These are phyloP conservation scores for Podaxis sp. DNA, from an alignment of 768 basidiomycete genomes.

Conservation along the genomic window DNA sequence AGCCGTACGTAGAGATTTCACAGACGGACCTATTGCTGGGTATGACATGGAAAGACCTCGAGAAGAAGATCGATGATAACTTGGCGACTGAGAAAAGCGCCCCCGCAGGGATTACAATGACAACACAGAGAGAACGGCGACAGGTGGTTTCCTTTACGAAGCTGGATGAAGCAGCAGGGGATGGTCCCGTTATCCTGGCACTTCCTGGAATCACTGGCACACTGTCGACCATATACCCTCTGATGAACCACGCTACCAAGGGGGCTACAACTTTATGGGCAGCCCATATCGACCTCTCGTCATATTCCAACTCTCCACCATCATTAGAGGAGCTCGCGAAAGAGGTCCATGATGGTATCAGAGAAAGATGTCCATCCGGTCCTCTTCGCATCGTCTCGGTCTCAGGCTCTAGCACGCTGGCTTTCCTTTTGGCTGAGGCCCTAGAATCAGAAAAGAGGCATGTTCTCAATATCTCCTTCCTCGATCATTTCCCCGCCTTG, in stretches of 20 bases:
- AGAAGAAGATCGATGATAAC: not conserved
- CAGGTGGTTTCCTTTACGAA: slow-evolving; percentile 2
- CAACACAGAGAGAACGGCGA: not conserved
- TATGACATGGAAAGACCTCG: slow-evolving; percentile 1
- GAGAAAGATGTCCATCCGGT: too few species aligned
- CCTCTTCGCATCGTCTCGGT: not conserved
- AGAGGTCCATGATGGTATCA: too few species aligned
- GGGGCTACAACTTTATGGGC: not conserved
- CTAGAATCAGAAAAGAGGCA: not conserved
- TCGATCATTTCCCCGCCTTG: slow-evolving; percentile 9
- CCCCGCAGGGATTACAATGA: not conserved
- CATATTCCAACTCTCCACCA: not conserved
- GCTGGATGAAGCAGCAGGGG: not conserved
- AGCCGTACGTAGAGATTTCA: slow-evolving; percentile 27
- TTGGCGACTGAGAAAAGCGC: too few species aligned
- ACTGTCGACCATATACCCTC: not conserved
- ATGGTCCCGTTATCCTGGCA: not conserved
- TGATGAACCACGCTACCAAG: not conserved
- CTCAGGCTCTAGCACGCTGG: slow-evolving; percentile 7
- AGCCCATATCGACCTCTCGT: slow-evolving; percentile 1
- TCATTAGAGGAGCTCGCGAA: not conserved
- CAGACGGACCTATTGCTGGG: slow-evolving; percentile 35
- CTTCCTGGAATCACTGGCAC: not conserved
- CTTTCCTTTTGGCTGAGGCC: not conserved
- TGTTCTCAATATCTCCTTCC: not conserved